These are phyloP conservation scores for Caryopteris hybrid DNA, from an alignment of 305 asterid species.

Conservation along the genomic window DNA sequence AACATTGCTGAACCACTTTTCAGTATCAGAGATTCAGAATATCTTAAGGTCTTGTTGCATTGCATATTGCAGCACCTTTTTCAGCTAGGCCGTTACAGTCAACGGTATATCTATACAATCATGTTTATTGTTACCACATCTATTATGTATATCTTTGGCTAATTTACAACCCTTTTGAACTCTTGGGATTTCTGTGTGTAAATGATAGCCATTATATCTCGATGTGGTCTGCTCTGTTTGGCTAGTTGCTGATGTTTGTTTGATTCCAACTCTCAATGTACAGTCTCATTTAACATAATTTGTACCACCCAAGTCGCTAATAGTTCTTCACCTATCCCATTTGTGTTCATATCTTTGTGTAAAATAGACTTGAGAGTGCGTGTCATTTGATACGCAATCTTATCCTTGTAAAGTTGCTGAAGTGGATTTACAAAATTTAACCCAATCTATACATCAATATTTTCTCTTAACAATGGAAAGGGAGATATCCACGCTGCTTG, in stretches of 20 bases:
- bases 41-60: not conserved
- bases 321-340: too few species aligned
- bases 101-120: not conserved
- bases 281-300: not conserved
- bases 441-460: not conserved
- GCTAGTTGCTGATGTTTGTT: not conserved
- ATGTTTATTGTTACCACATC: not conserved
- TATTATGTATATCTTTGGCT: not conserved
- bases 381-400: not conserved
- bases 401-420: conserved; percentile 3
- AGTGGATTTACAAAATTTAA: not conserved
- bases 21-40: not conserved
- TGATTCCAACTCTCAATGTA: not conserved
- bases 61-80: not conserved
- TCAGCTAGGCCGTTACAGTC: not conserved
- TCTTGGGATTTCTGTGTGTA: not conserved
- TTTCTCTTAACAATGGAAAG: conserved; percentile 46
- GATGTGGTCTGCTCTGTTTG: not conserved
- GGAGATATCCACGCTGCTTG: conserved; percentile 79
- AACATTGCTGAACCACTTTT: not conserved
- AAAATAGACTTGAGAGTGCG: not conserved
- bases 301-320: not conserved
- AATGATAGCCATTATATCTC: not conserved
- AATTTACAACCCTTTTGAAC: not conserved
- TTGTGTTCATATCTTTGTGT: not conserved